phyloP scores from a whole-genome alignment of 345 rosid species.

The Alliaria petiolata region DNA sequence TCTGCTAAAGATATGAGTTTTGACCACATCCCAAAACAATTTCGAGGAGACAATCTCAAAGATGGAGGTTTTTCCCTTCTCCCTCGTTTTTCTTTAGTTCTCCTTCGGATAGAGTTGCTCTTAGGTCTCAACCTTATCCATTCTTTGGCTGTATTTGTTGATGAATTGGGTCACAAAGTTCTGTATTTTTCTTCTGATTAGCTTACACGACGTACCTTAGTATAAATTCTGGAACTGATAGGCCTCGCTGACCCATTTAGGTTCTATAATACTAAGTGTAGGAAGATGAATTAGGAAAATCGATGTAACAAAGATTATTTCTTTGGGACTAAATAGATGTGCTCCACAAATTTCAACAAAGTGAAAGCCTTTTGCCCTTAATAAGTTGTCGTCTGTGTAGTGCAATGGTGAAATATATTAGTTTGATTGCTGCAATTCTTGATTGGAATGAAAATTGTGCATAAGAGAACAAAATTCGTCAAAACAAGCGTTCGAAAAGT shows the following conservation, averaged over 20 bases:
- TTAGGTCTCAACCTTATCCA: not conserved
- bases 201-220: not conserved
- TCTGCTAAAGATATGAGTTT: conserved; percentile 41
- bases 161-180: not conserved
- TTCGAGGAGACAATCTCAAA: conserved; percentile 67
- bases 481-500: not conserved
- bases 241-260: not conserved
- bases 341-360: not conserved
- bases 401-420: not conserved
- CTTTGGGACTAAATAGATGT: not conserved
- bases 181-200: not conserved
- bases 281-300: not conserved
- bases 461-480: not conserved
- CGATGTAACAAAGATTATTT: not conserved
- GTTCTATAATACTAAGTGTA: not conserved
- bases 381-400: not conserved
- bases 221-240: not conserved
- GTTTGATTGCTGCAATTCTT: conserved; percentile 5
- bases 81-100: not conserved
- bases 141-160: not conserved
- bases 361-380: not conserved
- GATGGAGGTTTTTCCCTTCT: conserved; percentile 56
- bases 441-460: not conserved
- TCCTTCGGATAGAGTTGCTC: not conserved
- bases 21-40: conserved; percentile 75